A percentile compares a stretch with the other conserved stretches of the same genome.
Conservation (phyloP, 2,329 filamentous ascomycete genomes). For the Cladophialophora psammophila region DNA sequence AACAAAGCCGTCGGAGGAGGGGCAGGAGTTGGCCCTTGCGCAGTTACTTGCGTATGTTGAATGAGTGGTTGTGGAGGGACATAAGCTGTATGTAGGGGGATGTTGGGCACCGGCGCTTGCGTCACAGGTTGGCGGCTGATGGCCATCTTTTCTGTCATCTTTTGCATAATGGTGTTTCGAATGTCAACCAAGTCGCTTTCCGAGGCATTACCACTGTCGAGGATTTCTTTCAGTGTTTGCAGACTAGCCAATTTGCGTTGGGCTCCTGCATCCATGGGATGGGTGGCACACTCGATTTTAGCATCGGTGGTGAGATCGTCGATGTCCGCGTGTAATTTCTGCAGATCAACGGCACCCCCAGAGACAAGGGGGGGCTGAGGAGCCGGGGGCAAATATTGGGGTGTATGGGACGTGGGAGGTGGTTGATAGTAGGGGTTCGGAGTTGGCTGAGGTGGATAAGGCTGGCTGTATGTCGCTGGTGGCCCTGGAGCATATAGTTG, state of each 20-base stretch:
- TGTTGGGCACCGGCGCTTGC: slow-evolving; percentile 45
- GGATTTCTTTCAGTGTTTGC: slow-evolving; percentile 41
- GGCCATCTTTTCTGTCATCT: slow-evolving; percentile 56
- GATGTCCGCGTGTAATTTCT: slow-evolving; percentile 78
- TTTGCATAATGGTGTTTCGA: slow-evolving; percentile 37
- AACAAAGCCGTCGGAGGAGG: slow-evolving; percentile 44
- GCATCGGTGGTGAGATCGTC: slow-evolving; percentile 41
- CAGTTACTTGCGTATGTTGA: slow-evolving; percentile 36
- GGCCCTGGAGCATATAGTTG: slow-evolving; percentile 45
- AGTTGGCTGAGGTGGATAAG: slow-evolving; percentile 19
- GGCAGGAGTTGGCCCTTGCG: slow-evolving; percentile 29
- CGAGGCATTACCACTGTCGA: slow-evolving; percentile 38
- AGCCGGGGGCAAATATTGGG: slow-evolving; percentile 44
- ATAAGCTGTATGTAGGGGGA: slow-evolving; percentile 44
- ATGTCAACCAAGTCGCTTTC: slow-evolving; percentile 39
- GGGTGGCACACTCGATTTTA: slow-evolving; percentile 41
- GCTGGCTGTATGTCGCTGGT: slow-evolving; percentile 27
- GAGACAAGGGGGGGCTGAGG: slow-evolving; percentile 43
- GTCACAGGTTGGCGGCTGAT: slow-evolving; percentile 46
- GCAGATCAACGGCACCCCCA: slow-evolving; percentile 61
- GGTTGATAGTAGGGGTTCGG: slow-evolving; percentile 31
- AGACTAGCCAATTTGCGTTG: slow-evolving; percentile 39
- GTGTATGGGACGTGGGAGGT: slow-evolving; percentile 40
- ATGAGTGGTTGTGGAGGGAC: slow-evolving; percentile 44
- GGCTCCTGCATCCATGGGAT: slow-evolving; percentile 39